These are phyloP conservation scores for Staphylotrichum longicolle DNA, from an alignment of 495 filamentous ascomycete species.

Conservation along the genomic window DNA sequence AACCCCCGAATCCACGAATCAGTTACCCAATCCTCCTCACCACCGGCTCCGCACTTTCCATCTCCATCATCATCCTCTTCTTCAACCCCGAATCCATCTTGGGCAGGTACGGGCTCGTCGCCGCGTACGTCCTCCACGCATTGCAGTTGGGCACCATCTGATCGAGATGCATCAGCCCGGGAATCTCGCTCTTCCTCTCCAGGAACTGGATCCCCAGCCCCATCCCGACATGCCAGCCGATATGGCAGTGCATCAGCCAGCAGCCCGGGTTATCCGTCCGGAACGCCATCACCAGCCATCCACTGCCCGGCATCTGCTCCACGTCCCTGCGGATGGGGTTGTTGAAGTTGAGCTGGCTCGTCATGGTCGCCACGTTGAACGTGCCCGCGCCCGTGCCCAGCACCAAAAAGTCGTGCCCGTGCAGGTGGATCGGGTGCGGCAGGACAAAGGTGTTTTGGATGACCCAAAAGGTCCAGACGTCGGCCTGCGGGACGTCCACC, in stretches of 20 bases:
- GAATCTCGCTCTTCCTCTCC: constrained; percentile 42
- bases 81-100: constrained; percentile 26
- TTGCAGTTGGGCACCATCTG: constrained; percentile 40
- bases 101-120: constrained; percentile 27
- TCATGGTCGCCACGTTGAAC: constrained; percentile 31
- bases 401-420: constrained; percentile 60
- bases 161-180: constrained; percentile 34
- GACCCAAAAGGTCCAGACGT: constrained; percentile 36
- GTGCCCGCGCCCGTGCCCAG: constrained; percentile 45
- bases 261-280: constrained; percentile 47
- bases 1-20: too few species aligned
- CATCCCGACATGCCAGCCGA: constrained; percentile 51
- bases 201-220: constrained; percentile 51
- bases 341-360: constrained; percentile 33
- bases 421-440: constrained; percentile 55
- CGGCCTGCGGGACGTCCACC: background rate
- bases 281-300: constrained; percentile 45
- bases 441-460: constrained; percentile 37
- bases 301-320: constrained; percentile 41
- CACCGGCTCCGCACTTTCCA: background rate
- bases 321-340: constrained; percentile 40
- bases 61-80: constrained; percentile 3
- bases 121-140: constrained; percentile 41
- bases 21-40: background rate
- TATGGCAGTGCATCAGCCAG: constrained; percentile 51